Evolutionary conservation across 257 asterid species (phyloP), one percentile per base, ranked within the genome.

Genomic region (Primulina eburnea): DNA sequence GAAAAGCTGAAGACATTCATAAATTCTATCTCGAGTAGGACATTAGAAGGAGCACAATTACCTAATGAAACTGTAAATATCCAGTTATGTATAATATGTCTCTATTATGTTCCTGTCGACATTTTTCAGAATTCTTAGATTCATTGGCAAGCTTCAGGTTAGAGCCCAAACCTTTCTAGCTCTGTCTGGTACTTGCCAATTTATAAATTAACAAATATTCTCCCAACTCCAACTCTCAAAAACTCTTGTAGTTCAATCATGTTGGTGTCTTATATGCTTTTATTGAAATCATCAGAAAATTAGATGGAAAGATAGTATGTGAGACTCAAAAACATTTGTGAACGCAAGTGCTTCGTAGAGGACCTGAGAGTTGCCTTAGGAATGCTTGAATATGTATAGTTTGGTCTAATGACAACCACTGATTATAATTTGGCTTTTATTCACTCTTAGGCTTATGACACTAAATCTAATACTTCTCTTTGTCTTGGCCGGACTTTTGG

Each of bases 321-420:
- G 37, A 72, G 18, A 62, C 53, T 34, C 4, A 21, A 47, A 62
- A 7, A 47, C 52, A 68, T 29, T 38, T 74, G 47, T 17, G 55
- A 47, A 38, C 11, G 60, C 28, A 16, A 52, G 7, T 72, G 62
- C 43, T 57, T 50, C 24, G 14, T 59, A 69, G 63, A 30, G 12
- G 69, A 30, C 64, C 33, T 58, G 58, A 50, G 62, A 58, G 40
- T 71, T 16, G 66, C 62, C 58, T 43, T 62, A 18, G 53, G 9
- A 37, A 60, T 70, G 55, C 69, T 60, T 60, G 35, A 37, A 34
- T 35, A 17, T 70, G 5, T 28, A 29, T n/a, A 43, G 53, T 43
- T 35, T 43, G 53, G n/a, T 38, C 50, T 38, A 38, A 10, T 38
- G 50, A 38, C 50, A 9, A 38, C 50, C 12, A 38, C 9, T 38